Base-by-base conservation (phyloP, 1,284 basidiomycete genomes). In the Ceraceosorus bombacis region DNA sequence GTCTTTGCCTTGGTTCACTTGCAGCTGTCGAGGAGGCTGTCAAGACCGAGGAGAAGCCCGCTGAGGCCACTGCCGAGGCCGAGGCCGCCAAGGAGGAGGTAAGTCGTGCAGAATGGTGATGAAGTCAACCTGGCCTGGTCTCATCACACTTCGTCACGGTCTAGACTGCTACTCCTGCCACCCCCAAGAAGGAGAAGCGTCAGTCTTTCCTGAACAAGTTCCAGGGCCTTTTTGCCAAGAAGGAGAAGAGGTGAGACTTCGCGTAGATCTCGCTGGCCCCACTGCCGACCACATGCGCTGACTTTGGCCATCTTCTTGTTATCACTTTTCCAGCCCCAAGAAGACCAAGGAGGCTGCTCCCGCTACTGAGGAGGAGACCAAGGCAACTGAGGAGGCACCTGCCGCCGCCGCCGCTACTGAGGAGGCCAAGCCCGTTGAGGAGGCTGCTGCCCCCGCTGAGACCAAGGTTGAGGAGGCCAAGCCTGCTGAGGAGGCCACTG, bases 141-240 rank as follows among this genome's bases (percentile, higher is more conserved):
- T 27, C 3, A 27, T 13, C 13, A 17, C 2, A 27, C 17, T n/a
- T 41, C 15, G 13, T n/a, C 10, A 17, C 37, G 10, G 39, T 12
- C 51, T 36, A 12, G 36, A 12, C 13, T 52, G 12, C 2, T 3
- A 2, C 55, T 5, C 46, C 59, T 27, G 55, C 58, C 46, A 51
- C 66, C 36, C 69, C 68, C 59, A 71, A 71, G 69, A 71, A 71
- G 69, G 69, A 71, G 65, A 71, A 71, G 69, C 69, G 69, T 41
- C 61, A 63, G 62, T 67, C 65, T 48, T 60, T 69, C 61, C 17
- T 71, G 38, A 56, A 55, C 62, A 70, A 70, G 66, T 40, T 71
- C 56, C 53, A 68, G 57, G 68, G 64, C 53, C 55, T 63, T 54
- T 57, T 71, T 61, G 68, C 67, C 36, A 61, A 61, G 60, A 61